Evolutionary conservation across 2,329 filamentous ascomycete genomes (phyloP).

Genomic region (Xylaria sp.): DNA sequence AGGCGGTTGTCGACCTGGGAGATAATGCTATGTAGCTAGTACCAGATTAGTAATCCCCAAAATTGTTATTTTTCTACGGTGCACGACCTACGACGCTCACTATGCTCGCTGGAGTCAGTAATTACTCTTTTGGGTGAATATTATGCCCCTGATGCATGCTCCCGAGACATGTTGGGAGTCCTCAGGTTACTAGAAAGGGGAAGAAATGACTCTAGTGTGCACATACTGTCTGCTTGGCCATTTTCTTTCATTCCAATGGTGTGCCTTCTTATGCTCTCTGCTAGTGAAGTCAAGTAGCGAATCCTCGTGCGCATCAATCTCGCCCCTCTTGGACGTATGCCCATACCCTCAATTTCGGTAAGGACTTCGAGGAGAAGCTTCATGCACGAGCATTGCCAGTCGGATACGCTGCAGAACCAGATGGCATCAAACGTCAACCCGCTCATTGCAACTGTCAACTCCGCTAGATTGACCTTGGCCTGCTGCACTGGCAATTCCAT

Average conservation of each 20-base stretch:
- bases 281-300: conserved; percentile 6
- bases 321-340: neutral
- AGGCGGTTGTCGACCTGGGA: conserved; percentile 29
- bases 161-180: too few species aligned
- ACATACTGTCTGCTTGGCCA: conserved; percentile 17
- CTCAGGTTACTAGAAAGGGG: too few species aligned
- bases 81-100: conserved; percentile 13
- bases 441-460: conserved; percentile 19
- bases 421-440: conserved; percentile 20
- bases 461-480: conserved; percentile 16
- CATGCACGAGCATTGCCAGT: conserved; percentile 21
- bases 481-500: conserved; percentile 14
- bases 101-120: too few species aligned
- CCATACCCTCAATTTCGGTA: neutral
- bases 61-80: neutral
- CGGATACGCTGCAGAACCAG: conserved; percentile 16
- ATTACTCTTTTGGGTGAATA: too few species aligned
- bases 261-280: conserved; percentile 7
- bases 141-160: too few species aligned
- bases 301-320: conserved; percentile 14
- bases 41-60: neutral
- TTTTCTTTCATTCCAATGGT: conserved; percentile 18
- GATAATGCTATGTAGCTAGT: conserved; percentile 23
- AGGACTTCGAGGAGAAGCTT: conserved; percentile 7
- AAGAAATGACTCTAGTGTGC: too few species aligned